A percentile compares a stretch with the other conserved stretches of the same genome.
phyloP scores from a whole-genome alignment of 2,329 filamentous ascomycete species.

The Monosporascus sp. region DNA sequence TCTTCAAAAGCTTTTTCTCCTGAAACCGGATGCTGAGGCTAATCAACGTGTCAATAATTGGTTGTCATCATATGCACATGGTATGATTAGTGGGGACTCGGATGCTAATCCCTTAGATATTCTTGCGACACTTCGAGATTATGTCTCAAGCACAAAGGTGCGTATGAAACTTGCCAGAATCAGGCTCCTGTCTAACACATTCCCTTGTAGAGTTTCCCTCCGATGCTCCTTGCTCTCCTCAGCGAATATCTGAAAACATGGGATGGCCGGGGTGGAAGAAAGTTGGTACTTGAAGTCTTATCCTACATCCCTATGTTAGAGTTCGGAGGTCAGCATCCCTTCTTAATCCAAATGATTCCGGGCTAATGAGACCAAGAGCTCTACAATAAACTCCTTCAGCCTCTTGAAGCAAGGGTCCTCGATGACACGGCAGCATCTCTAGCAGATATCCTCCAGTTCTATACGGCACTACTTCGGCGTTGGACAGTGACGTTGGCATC shows the following conservation, averaged over 20 bases:
- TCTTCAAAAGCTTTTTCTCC: constrained; percentile 69
- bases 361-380: constrained; percentile 40
- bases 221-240: constrained; percentile 45
- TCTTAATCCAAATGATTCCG: neutral
- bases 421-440: constrained; percentile 48
- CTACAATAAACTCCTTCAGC: constrained; percentile 40
- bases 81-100: constrained; percentile 47
- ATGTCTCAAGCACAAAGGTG: constrained; percentile 53
- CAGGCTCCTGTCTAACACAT: constrained; percentile 10
- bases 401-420: constrained; percentile 46
- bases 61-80: constrained; percentile 51
- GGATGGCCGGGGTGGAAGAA: constrained; percentile 53
- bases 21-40: constrained; percentile 50
- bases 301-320: constrained; percentile 47
- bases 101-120: constrained; percentile 48
- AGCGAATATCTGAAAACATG: constrained; percentile 50
- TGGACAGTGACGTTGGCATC: constrained; percentile 47
- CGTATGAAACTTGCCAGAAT: constrained; percentile 6
- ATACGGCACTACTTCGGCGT: constrained; percentile 58
- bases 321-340: constrained; percentile 45
- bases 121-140: constrained; percentile 49
- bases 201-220: constrained; percentile 36
- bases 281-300: constrained; percentile 53
- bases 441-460: constrained; percentile 58
- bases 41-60: constrained; percentile 52